phyloP scores from a whole-genome alignment of 106 monocot species.

The Dioscorea zingiberensis region DNA sequence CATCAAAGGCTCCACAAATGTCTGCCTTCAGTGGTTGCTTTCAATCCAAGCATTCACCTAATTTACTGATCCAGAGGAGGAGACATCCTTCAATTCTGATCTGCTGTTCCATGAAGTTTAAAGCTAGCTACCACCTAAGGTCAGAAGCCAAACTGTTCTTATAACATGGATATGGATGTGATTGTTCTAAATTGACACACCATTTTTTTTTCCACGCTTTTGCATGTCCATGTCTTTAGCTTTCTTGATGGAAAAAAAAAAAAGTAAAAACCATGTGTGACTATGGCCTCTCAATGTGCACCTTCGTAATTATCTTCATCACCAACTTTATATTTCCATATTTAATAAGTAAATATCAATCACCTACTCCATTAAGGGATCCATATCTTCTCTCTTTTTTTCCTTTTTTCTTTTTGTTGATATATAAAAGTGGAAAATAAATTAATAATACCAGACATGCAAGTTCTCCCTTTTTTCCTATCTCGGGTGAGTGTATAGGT shows the following conservation, averaged over 20 bases:
- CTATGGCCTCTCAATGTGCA: constrained; percentile 1
- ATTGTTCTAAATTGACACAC: not conserved
- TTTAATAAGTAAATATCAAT: not conserved
- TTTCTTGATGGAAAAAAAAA: not conserved
- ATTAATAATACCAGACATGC: too few species aligned
- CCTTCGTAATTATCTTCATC: not conserved
- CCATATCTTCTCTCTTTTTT: not conserved
- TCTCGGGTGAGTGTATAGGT: not conserved
- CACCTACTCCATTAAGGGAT: not conserved
- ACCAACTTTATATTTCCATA: not conserved
- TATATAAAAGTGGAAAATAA: too few species aligned
- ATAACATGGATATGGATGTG: not conserved
- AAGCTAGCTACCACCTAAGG: too few species aligned
- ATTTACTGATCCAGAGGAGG: too few species aligned
- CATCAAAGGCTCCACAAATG: too few species aligned
- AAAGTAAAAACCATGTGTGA: not conserved
- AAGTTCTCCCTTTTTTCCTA: not conserved
- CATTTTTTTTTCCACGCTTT: not conserved
- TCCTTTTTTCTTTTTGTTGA: too few species aligned
- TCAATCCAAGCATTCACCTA: too few species aligned
- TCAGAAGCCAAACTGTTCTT: too few species aligned
- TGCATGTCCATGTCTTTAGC: not conserved
- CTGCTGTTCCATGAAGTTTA: too few species aligned
- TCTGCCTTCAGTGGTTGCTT: too few species aligned
- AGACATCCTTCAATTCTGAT: too few species aligned